These are phyloP conservation scores for Aspergillus chevalieri DNA, from an alignment of 2,329 filamentous ascomycete species.

Conservation along the genomic window DNA sequence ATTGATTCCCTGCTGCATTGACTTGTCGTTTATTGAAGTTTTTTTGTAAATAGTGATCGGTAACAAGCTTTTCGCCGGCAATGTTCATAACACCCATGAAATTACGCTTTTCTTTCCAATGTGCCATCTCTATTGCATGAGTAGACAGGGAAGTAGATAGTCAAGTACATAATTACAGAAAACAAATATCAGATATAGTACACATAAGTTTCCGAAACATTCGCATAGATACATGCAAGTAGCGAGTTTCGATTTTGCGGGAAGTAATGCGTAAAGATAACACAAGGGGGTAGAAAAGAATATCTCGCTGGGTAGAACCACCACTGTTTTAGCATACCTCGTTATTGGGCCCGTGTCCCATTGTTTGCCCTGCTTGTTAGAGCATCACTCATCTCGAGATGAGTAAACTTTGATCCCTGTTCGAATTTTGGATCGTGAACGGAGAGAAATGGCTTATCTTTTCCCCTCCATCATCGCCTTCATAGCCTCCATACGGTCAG, in stretches of 20 bases:
- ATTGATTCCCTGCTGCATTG: background rate
- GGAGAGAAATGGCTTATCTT: conserved; percentile 1
- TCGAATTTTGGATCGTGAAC: background rate
- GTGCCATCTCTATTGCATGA: background rate
- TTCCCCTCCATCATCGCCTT: conserved; percentile 15
- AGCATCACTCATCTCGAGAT: background rate
- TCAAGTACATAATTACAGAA: background rate
- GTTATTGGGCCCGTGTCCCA: background rate
- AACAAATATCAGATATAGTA: background rate
- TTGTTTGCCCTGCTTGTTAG: background rate
- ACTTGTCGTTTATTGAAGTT: background rate
- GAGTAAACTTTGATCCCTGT: background rate
- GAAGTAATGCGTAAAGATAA: background rate
- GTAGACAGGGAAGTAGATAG: background rate
- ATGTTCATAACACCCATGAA: background rate
- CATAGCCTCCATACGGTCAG: conserved; percentile 31
- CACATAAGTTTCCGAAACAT: background rate
- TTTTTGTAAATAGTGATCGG: too few species aligned
- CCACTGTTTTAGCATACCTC: background rate
- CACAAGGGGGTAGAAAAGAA: background rate
- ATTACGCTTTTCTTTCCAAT: background rate
- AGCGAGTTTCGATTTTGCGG: background rate
- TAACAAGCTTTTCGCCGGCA: too few species aligned
- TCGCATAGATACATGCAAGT: background rate
- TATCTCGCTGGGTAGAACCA: too few species aligned